Conservation (phyloP, 306 rosid species). For the Prunus kanzakura region DNA sequence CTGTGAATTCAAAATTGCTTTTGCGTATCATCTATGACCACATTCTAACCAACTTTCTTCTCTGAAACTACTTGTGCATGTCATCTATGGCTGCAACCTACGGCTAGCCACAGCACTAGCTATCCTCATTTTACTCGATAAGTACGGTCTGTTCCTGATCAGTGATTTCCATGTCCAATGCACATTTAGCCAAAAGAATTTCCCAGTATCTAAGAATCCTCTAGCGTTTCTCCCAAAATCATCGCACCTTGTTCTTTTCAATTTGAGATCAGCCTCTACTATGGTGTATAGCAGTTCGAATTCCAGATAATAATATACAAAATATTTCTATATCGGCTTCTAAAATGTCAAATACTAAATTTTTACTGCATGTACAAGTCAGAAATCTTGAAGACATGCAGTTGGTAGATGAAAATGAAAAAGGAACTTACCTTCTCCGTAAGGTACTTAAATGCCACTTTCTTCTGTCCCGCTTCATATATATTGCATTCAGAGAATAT, state of each 20-base stretch:
- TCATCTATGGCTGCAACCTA: not conserved
- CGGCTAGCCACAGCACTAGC: not conserved
- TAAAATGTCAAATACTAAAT: not conserved
- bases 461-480: constrained; percentile 97
- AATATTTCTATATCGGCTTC: not conserved
- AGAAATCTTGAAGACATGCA: not conserved
- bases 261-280: not conserved
- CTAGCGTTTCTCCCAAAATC: not conserved
- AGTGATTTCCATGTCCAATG: too few species aligned
- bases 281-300: not conserved
- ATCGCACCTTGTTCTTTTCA: not conserved
- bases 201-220: too few species aligned
- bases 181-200: too few species aligned
- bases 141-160: not conserved
- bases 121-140: not conserved
- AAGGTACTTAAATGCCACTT: constrained; percentile 75
- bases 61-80: not conserved
- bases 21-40: not conserved
- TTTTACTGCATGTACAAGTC: not conserved
- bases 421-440: constrained; percentile 63
- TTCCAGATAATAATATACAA: not conserved
- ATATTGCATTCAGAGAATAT: constrained; percentile 87
- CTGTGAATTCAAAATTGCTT: not conserved
- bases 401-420: constrained; percentile 1
- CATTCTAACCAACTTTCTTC: not conserved